These are phyloP conservation scores for Penicillium frequentans DNA, from an alignment of 2,329 filamentous ascomycete genomes.

Conservation along the genomic window DNA sequence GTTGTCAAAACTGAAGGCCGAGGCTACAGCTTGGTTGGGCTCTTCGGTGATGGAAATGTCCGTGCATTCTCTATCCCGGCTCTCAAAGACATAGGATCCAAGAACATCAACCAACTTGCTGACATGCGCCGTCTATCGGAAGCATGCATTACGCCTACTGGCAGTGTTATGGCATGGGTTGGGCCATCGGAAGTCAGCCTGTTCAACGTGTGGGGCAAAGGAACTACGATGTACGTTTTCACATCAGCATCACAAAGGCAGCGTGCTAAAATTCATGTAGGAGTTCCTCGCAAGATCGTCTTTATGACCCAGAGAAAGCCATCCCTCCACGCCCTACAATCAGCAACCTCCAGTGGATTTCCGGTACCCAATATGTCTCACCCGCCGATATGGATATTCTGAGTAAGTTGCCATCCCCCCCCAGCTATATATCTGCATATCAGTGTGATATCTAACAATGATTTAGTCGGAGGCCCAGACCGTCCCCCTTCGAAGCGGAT, in stretches of 20 bases:
- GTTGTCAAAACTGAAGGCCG: constrained; percentile 73
- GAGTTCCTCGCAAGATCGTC: constrained; percentile 61
- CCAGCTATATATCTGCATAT: background rate
- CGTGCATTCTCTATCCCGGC: constrained; percentile 85
- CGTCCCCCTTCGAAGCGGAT: constrained; percentile 86
- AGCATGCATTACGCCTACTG: constrained; percentile 70
- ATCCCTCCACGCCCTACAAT: constrained; percentile 86
- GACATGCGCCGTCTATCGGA: constrained; percentile 72
- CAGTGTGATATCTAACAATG: background rate
- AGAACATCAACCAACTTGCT: constrained; percentile 63
- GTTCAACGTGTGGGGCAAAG: constrained; percentile 81
- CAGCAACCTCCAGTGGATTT: constrained; percentile 93
- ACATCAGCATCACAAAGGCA: background rate
- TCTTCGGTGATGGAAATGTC: constrained; percentile 79
- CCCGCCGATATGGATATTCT: constrained; percentile 84
- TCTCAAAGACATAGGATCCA: constrained; percentile 76
- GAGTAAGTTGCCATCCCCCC: constrained; percentile 44
- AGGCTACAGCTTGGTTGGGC: constrained; percentile 75
- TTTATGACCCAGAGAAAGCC: constrained; percentile 74
- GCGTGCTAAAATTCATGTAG: constrained; percentile 32
- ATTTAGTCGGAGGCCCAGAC: constrained; percentile 73
- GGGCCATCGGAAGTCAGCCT: constrained; percentile 83
- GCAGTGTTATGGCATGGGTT: constrained; percentile 83
- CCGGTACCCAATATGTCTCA: constrained; percentile 88
- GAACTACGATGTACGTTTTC: constrained; percentile 59